Evolutionary conservation across 2,329 filamentous ascomycete species (phyloP), one percentile per base, ranked within the genome.

Genomic region (Pseudogymnoascus sp.): DNA sequence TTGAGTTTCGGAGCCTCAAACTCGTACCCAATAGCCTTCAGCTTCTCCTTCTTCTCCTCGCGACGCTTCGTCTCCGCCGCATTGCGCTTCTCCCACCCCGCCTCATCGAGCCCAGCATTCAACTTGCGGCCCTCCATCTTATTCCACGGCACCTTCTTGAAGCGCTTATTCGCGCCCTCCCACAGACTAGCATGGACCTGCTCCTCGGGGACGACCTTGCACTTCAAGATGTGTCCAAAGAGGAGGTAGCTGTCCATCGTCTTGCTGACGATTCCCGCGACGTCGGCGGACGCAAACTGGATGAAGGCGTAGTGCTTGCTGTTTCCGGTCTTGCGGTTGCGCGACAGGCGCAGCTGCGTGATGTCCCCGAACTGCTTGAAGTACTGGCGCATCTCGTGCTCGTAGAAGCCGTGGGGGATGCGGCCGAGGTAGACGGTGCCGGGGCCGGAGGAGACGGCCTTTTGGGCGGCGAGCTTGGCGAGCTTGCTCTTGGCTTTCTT

Each of bases 191-290:
- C 81, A 72, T 95, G 90, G 43, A 96, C 78, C 71, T 92, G 86
- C 63, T 89, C 90, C 62, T 84, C 78, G 3, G 90, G 84, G 3
- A 97, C 82, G 22, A 86, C 78, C 72, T 90, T 89, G 75, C 92
- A 93, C 75, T 95, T 93, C 67, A 99, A 80, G 64, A 97, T 89
- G 73, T 97, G 93, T 5, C 91, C 90, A 73, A 96, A 97, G 71
- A 99, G 82, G 38, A 97, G 84, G 75, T 99, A 99, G 76, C 92
- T 95, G 79, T 97, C 85, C 94, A 99, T 99, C 20, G 94, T 96
- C 77, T 91, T 90, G 58, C 90, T 88, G 30, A 96, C 93, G 67
- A 97, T 91, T 69, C 90, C 88, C 38, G 94, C 93, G n/a, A 91
- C 89, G 62, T 91, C 87, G 34, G 80, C 77, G 6, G 82, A 84